Percentiles rank a stretch among this genome's conserved stretches.
Conservation (phyloP, 2,329 filamentous ascomycete species). For the Metarhizium guizhouense region DNA sequence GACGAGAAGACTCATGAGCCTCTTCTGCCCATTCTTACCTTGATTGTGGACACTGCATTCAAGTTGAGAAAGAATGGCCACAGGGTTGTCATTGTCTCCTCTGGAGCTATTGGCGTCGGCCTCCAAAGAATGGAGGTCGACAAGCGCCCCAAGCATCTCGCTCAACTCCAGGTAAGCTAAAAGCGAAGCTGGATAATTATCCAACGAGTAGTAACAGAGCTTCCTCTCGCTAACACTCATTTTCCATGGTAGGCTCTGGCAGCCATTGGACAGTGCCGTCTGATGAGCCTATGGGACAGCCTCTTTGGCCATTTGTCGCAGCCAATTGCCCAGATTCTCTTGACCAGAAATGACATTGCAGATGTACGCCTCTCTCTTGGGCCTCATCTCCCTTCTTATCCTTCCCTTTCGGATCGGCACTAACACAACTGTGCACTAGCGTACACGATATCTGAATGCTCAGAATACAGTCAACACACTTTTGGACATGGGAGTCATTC, state of each 20-base stretch:
- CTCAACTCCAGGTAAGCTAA: conserved; percentile 63
- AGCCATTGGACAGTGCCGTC: conserved; percentile 88
- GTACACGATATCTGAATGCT: conserved; percentile 90
- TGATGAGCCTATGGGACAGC: conserved; percentile 94
- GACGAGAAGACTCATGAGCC: conserved; percentile 94
- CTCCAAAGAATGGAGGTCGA: conserved; percentile 83
- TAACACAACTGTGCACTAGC: conserved; percentile 33
- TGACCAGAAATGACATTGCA: conserved; percentile 93
- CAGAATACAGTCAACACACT: conserved; percentile 91
- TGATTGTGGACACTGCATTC: conserved; percentile 91
- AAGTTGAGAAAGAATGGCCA: conserved; percentile 85
- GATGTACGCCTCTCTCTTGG: conserved; percentile 51
- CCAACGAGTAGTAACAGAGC: neutral
- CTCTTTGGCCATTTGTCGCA: conserved; percentile 81
- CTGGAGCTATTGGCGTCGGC: conserved; percentile 91
- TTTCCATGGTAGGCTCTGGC: conserved; percentile 58
- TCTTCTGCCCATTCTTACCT: conserved; percentile 77
- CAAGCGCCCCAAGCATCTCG: conserved; percentile 80
- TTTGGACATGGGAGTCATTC: conserved; percentile 89
- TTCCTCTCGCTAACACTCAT: conserved; percentile 1
- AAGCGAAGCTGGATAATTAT: neutral
- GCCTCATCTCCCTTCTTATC: neutral
- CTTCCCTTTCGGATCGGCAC: neutral
- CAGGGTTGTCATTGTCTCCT: conserved; percentile 91
- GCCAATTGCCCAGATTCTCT: conserved; percentile 86